Percentiles rank a stretch among this genome's conserved stretches.
Evolutionary conservation across 768 basidiomycete genomes (phyloP).

Genomic region (Lentinula raphanica): DNA sequence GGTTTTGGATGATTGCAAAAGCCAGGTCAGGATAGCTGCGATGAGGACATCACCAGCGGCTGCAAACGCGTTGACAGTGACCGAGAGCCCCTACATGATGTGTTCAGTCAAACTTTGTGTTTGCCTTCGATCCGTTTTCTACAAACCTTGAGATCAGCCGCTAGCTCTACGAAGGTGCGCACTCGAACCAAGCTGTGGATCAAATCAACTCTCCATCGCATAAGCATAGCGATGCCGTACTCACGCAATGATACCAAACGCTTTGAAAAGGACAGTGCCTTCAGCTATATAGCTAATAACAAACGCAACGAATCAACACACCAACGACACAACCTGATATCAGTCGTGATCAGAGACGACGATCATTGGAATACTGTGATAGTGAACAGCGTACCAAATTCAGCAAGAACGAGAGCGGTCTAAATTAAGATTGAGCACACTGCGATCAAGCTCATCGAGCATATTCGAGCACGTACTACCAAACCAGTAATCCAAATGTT

Average conservation of each 20-base stretch:
- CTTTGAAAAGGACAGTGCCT: too few species aligned
- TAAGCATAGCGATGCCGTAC: background rate
- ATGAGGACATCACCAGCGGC: constrained; percentile 46
- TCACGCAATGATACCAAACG: constrained; percentile 5
- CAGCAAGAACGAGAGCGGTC: constrained; percentile 14
- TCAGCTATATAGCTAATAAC: too few species aligned
- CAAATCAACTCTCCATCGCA: background rate
- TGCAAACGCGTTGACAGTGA: constrained; percentile 46
- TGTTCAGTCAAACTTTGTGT: background rate
- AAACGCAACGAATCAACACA: constrained; percentile 12
- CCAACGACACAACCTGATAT: constrained; percentile 28
- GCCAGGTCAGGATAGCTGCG: constrained; percentile 37
- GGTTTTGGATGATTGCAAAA: constrained; percentile 45
- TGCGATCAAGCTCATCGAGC: too few species aligned
- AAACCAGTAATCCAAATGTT: constrained; percentile 19
- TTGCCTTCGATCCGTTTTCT: background rate
- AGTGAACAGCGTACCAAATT: constrained; percentile 20
- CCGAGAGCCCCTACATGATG: constrained; percentile 38
- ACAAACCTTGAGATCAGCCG: constrained; percentile 8
- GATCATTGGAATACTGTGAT: background rate
- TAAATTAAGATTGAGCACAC: constrained; percentile 18
- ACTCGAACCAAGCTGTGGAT: background rate
- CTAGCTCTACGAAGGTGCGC: constrained; percentile 3
- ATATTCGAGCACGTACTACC: constrained; percentile 19
- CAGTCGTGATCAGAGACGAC: background rate